These are phyloP conservation scores for Claviceps sp. DNA, from an alignment of 2,329 filamentous ascomycete species.

Conservation along the genomic window DNA sequence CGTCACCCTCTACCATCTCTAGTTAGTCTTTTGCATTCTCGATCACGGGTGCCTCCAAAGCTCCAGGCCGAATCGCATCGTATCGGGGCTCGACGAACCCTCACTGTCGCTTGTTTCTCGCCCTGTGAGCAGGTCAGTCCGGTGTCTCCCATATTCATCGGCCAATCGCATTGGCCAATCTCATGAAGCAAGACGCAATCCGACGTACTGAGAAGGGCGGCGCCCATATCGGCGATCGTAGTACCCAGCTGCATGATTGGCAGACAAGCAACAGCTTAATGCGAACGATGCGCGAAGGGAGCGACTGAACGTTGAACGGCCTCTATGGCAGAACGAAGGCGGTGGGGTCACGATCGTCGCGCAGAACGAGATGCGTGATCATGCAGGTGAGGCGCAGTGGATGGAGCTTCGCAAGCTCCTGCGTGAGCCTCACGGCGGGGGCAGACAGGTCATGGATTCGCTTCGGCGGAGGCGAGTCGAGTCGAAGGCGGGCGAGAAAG, in stretches of 20 bases:
- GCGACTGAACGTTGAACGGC: neutral
- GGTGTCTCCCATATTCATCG: neutral
- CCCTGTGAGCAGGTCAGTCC: constrained; percentile 2
- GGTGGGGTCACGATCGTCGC: neutral
- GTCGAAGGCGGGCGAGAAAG: neutral
- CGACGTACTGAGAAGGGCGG: constrained; percentile 19
- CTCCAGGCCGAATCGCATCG: neutral
- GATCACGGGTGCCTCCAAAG: constrained; percentile 2
- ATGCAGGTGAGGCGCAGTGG: neutral
- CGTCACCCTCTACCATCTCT: constrained; percentile 49
- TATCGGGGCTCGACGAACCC: constrained; percentile 13
- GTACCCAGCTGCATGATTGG: constrained; percentile 13
- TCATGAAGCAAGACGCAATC: neutral
- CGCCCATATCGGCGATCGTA: constrained; percentile 17
- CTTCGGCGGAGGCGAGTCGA: neutral
- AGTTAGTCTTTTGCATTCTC: constrained; percentile 3
- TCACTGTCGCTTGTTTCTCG: constrained; percentile 20
- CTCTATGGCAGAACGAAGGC: neutral
- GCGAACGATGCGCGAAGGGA: neutral
- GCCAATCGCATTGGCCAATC: neutral
- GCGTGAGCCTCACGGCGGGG: constrained; percentile 13
- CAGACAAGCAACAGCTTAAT: neutral
- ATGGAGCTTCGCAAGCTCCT: constrained; percentile 6
- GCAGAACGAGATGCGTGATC: neutral
- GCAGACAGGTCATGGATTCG: constrained; percentile 11